Evolutionary conservation across 1,284 basidiomycete species (phyloP).

Genomic region (Ceratobasidium sp.): DNA sequence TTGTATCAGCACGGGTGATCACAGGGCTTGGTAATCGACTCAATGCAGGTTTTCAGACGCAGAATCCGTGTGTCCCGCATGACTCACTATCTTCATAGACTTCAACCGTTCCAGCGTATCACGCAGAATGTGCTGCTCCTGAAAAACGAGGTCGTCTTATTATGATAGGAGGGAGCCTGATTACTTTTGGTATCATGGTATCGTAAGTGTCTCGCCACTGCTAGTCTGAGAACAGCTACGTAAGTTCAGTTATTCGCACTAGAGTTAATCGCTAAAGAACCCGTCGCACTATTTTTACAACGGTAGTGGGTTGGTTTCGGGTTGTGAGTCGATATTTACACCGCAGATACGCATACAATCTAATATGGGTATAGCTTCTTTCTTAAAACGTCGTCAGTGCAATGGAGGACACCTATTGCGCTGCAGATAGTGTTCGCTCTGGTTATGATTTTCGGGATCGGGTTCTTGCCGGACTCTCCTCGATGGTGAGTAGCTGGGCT

Average conservation of each 20-base stretch:
- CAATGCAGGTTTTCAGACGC: constrained; percentile 55
- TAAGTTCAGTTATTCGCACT: constrained; percentile 54
- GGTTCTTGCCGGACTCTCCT: constrained; percentile 73
- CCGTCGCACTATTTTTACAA: background rate
- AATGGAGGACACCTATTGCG: constrained; percentile 75
- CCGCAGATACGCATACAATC: constrained; percentile 11
- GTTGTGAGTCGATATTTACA: constrained; percentile 51
- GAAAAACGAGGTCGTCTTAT: constrained; percentile 68
- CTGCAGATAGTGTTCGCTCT: constrained; percentile 70
- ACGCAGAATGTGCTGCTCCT: constrained; percentile 70
- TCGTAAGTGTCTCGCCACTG: too few species aligned
- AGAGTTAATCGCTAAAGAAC: background rate
- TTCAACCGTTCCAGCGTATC: constrained; percentile 67
- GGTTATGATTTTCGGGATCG: constrained; percentile 64
- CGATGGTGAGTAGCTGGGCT: constrained; percentile 58
- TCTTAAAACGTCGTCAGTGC: constrained; percentile 60
- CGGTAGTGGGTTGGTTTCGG: constrained; percentile 68
- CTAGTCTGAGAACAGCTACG: too few species aligned
- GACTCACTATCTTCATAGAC: constrained; percentile 56
- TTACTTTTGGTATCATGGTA: constrained; percentile 74
- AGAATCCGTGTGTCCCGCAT: background rate
- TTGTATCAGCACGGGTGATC: constrained; percentile 55
- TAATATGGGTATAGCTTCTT: constrained; percentile 56
- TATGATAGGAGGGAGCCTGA: constrained; percentile 72
- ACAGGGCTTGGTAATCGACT: constrained; percentile 73